These are phyloP conservation scores for Botrytis elliptica DNA, from an alignment of 2,329 filamentous ascomycete genomes.

Conservation along the genomic window DNA sequence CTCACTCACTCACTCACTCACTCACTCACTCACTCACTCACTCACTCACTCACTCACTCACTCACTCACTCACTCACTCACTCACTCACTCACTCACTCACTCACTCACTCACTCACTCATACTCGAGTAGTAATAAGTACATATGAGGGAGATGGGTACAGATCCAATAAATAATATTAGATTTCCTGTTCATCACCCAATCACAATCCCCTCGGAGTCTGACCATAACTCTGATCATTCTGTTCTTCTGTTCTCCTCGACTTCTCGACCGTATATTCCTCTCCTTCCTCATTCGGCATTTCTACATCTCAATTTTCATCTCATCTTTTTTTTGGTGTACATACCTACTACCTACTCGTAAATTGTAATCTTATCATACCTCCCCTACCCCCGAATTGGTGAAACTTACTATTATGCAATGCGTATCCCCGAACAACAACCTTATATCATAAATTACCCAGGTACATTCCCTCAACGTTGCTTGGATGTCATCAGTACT, in stretches of 20 bases:
- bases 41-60: no score
- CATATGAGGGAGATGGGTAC: no score
- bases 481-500: neutral
- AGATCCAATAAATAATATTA: no score
- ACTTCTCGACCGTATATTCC: no score
- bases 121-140: no score
- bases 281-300: neutral
- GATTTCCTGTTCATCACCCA: neutral
- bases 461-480: neutral
- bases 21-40: no score
- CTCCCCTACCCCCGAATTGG: neutral
- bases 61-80: no score
- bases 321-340: neutral
- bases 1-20: no score
- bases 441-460: neutral
- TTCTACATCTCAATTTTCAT: neutral
- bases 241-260: neutral
- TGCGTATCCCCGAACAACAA: neutral
- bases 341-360: no score
- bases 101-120: no score
- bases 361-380: neutral
- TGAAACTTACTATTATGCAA: neutral
- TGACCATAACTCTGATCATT: neutral
- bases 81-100: no score
- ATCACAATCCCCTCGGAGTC: neutral